phyloP scores from a whole-genome alignment of 805 yeast species.

The Metschnikowia arizonensis region DNA sequence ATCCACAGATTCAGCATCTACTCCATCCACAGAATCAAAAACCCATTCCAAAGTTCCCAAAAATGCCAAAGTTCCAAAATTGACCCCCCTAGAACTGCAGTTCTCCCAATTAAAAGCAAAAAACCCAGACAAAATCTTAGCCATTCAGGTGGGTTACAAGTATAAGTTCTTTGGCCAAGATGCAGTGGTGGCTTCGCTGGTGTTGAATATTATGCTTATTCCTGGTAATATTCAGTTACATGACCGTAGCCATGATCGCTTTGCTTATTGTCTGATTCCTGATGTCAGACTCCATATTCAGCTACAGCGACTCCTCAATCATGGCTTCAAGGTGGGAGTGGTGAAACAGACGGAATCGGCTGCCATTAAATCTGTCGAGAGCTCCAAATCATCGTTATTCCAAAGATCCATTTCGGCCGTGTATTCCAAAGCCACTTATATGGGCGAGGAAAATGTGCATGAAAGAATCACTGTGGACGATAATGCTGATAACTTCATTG shows the following conservation, averaged over 20 bases:
- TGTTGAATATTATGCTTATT: conserved; percentile 65
- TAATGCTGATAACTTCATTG: conserved; percentile 35
- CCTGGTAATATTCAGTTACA: conserved; percentile 62
- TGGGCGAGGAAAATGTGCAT: conserved; percentile 47
- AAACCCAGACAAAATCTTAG: conserved; percentile 65
- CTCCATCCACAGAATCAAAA: no score
- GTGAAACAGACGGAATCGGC: conserved; percentile 83
- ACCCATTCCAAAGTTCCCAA: neutral
- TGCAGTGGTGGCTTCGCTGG: conserved; percentile 64
- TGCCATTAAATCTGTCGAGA: conserved; percentile 59
- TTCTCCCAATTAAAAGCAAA: conserved; percentile 58
- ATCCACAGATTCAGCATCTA: no score
- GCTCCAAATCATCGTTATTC: conserved; percentile 50
- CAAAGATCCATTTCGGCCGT: conserved; percentile 64
- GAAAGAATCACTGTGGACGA: neutral
- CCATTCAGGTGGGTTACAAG: conserved; percentile 89
- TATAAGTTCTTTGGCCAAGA: conserved; percentile 84
- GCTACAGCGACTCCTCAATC: conserved; percentile 63
- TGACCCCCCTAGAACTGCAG: conserved; percentile 78
- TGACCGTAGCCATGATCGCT: conserved; percentile 47
- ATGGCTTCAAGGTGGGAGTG: conserved; percentile 79
- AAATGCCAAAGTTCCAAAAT: conserved; percentile 3
- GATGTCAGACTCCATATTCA: conserved; percentile 70
- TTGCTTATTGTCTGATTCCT: conserved; percentile 86
- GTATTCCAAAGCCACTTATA: conserved; percentile 79